Evolutionary conservation across 352 stramenopile genomes (phyloP).

Genomic region (Phytophthora kernoviae): DNA sequence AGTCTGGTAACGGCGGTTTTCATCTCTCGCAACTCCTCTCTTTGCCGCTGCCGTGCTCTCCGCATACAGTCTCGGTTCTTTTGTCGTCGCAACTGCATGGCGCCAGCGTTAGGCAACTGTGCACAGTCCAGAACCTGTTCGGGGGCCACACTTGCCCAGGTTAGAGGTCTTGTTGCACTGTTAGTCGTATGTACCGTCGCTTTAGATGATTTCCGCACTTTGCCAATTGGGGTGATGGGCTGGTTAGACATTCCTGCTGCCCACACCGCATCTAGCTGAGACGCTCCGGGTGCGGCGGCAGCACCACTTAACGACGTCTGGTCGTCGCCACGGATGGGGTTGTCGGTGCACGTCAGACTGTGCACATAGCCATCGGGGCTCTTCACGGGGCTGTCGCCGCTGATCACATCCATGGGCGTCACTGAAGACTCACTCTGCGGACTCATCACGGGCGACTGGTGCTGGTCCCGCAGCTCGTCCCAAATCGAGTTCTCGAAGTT

Average conservation of each 20-base stretch:
- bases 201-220: conserved; percentile 24
- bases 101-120: conserved; percentile 25
- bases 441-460: conserved; percentile 9
- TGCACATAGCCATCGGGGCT: conserved; percentile 18
- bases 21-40: conserved; percentile 48
- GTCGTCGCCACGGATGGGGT: conserved; percentile 20
- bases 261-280: conserved; percentile 24
- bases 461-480: conserved; percentile 22
- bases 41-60: conserved; percentile 43
- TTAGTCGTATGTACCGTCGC: conserved; percentile 4
- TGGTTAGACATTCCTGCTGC: conserved; percentile 18
- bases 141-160: conserved; percentile 21
- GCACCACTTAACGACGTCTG: conserved; percentile 5
- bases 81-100: conserved; percentile 30
- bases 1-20: conserved; percentile 38
- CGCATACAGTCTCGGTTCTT: conserved; percentile 45
- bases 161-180: conserved; percentile 14
- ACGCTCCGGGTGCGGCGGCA: neutral
- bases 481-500: conserved; percentile 24
- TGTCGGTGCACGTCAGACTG: conserved; percentile 10
- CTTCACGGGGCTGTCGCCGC: conserved; percentile 19
- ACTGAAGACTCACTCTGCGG: neutral
- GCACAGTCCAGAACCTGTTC: conserved; percentile 24
- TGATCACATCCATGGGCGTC: conserved; percentile 5
- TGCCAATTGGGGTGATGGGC: neutral